phyloP scores from a whole-genome alignment of 1,284 basidiomycete species.

The Blastosporella zonata region DNA sequence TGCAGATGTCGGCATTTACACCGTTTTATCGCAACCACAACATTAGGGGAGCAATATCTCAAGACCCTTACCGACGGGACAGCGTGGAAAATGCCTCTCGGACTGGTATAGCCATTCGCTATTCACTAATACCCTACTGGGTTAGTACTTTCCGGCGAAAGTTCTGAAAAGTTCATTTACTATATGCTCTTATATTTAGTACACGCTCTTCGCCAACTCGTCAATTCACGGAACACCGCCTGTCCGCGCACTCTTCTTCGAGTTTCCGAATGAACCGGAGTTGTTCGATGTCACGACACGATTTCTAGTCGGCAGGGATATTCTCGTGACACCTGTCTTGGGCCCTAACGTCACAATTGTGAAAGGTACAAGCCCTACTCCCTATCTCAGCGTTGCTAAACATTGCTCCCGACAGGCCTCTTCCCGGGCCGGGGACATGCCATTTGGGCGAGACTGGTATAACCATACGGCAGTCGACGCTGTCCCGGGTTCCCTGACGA shows the following conservation, averaged over 20 bases:
- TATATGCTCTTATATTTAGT: slow-evolving; percentile 35
- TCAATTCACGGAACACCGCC: slow-evolving; percentile 63
- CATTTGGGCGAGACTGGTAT: slow-evolving; percentile 76
- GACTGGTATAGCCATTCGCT: slow-evolving; percentile 65
- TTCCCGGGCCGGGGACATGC: slow-evolving; percentile 61
- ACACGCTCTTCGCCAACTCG: slow-evolving; percentile 72
- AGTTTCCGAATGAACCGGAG: slow-evolving; percentile 69
- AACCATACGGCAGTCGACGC: slow-evolving; percentile 53
- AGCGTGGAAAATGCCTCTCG: slow-evolving; percentile 71
- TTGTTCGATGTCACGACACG: slow-evolving; percentile 65
- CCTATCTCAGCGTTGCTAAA: not conserved
- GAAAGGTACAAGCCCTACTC: slow-evolving; percentile 35
- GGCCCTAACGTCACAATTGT: slow-evolving; percentile 48
- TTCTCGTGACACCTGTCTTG: slow-evolving; percentile 75
- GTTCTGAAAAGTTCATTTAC: slow-evolving; percentile 4
- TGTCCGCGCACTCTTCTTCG: slow-evolving; percentile 71
- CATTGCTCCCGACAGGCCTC: slow-evolving; percentile 38
- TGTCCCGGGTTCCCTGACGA: slow-evolving; percentile 37
- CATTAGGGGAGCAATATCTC: slow-evolving; percentile 49
- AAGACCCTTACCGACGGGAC: slow-evolving; percentile 83
- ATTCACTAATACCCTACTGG: slow-evolving; percentile 79
- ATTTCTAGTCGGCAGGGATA: slow-evolving; percentile 66
- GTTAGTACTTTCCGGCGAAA: no score
- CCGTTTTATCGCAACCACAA: slow-evolving; percentile 77
- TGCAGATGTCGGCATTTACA: slow-evolving; percentile 73